Evolutionary conservation across 1,139 yeast genomes (phyloP), one percentile per base, ranked within the genome.

Genomic region (Nematodospora anomalae): DNA sequence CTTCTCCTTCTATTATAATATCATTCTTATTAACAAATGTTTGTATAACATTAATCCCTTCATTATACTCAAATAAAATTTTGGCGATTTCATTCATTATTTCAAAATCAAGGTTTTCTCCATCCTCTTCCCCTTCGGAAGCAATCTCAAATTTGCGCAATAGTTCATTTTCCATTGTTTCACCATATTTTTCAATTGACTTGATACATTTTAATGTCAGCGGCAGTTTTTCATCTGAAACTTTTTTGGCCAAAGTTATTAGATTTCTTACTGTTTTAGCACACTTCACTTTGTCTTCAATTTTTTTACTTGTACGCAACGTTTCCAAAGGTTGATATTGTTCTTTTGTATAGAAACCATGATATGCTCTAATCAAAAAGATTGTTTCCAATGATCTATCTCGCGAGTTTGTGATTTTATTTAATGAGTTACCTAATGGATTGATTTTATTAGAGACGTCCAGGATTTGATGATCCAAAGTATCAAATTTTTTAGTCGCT

Each of bases 11-110:
- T 8, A 36, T 11, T 5, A 48, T 39, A 43, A 84, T 77, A 41
- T 81, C 86, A 55, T 85, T 89, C 53, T 85, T 89, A 53, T 80
- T 82, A 29, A 89, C 88, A 61, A 87, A 90, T 36, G 85, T 78
- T 54, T 83, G 89, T 10, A 88, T 83, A 9, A 89, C 94, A 42
- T 83, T 81, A 4, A 79, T 72, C 7, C 97, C 97, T 8, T 90
- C 94, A 52, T 92, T 90, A 62, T 82, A 90, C 42, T 81, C 87
- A 37, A 81, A 75, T 36, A 90, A 66, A n/a, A 89, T 77, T 35
- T 77, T 78, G 1, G 97, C 89, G 26, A 87, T 79, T 41, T 83
- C 89, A 48, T 76, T 80, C 85, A 92, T 82, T 36, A 77, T 77
- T n/a, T 72, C 71, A 50, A 81, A 74, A 34, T 69, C 67, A 40